A percentile compares a stretch with the other conserved stretches of the same genome.
Conservation (phyloP, 108 stramenopile genomes). For the Stephanodiscus triporus region DNA sequence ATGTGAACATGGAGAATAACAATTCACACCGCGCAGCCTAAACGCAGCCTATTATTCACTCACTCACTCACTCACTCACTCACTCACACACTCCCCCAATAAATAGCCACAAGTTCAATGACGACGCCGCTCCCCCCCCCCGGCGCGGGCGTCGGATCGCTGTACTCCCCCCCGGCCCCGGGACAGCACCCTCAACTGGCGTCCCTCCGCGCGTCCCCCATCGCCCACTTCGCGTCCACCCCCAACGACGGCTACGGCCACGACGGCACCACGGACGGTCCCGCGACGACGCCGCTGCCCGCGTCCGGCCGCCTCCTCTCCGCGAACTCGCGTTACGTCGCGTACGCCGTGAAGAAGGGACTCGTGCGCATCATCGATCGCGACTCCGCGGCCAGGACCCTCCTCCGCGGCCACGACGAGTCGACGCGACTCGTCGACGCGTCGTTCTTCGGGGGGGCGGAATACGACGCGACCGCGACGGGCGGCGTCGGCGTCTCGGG, state of each 20-base stretch:
- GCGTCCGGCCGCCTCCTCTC: constrained; percentile 51
- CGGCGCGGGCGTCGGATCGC: constrained; percentile 9
- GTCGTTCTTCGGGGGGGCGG: constrained; percentile 32
- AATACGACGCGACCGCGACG: constrained; percentile 14
- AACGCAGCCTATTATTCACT: too few species aligned
- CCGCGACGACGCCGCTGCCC: constrained; percentile 20
- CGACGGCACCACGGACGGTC: not conserved
- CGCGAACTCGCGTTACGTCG: constrained; percentile 74
- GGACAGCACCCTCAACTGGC: not conserved
- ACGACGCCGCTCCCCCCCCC: constrained; percentile 29
- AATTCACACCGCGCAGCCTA: too few species aligned
- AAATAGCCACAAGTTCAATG: too few species aligned
- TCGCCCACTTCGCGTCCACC: constrained; percentile 45
- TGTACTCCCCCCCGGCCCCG: constrained; percentile 12
- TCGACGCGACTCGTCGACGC: constrained; percentile 35
- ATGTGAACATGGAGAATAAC: too few species aligned
- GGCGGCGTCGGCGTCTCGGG: constrained; percentile 11
- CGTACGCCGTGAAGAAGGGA: constrained; percentile 87
- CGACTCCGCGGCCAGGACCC: constrained; percentile 48
- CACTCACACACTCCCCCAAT: too few species aligned
- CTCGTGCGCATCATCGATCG: constrained; percentile 83
- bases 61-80: too few species aligned
- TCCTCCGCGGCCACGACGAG: constrained; percentile 69
- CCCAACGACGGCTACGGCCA: constrained; percentile 45
- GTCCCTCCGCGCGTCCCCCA: constrained; percentile 29